Evolutionary conservation across 768 basidiomycete species (phyloP).

Genomic region (Epithele typhae): DNA sequence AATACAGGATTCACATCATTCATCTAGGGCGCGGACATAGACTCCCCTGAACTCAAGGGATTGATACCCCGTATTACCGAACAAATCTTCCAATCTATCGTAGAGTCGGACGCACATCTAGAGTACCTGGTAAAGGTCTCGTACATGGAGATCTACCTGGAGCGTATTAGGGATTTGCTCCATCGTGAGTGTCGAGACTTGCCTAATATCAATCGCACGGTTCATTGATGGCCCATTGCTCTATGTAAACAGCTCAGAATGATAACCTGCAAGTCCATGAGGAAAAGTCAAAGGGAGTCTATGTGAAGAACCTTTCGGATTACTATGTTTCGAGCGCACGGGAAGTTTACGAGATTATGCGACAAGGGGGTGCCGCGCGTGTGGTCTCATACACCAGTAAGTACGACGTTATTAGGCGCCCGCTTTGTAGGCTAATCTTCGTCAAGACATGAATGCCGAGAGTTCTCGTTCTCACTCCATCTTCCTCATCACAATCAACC

Average conservation of each 20-base stretch:
- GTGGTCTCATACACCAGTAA: conserved; percentile 92
- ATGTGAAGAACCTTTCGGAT: conserved; percentile 95
- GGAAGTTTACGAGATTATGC: conserved; percentile 99
- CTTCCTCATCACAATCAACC: conserved; percentile 95
- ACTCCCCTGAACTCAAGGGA: conserved; percentile 87
- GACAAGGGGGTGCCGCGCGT: conserved; percentile 87
- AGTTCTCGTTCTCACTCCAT: conserved; percentile 99
- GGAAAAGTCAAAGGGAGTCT: conserved; percentile 95
- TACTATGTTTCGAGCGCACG: conserved; percentile 95
- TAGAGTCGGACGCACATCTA: conserved; percentile 89
- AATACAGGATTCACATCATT: conserved; percentile 8
- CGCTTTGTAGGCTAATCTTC: background rate
- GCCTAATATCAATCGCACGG: background rate
- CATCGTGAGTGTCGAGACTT: conserved; percentile 63
- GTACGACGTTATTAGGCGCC: conserved; percentile 33
- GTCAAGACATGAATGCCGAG: conserved; percentile 97
- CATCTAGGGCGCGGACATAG: conserved; percentile 91
- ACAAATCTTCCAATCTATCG: conserved; percentile 97
- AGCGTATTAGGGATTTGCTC: conserved; percentile 90
- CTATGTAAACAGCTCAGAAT: conserved; percentile 69
- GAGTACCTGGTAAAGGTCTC: conserved; percentile 99
- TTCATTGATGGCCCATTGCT: no score
- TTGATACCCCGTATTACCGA: conserved; percentile 98
- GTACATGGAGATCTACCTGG: conserved; percentile 99
- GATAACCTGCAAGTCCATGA: conserved; percentile 99